Evolutionary conservation across 2,329 filamentous ascomycete genomes (phyloP).

Genomic region (Trichophaea hybrida): DNA sequence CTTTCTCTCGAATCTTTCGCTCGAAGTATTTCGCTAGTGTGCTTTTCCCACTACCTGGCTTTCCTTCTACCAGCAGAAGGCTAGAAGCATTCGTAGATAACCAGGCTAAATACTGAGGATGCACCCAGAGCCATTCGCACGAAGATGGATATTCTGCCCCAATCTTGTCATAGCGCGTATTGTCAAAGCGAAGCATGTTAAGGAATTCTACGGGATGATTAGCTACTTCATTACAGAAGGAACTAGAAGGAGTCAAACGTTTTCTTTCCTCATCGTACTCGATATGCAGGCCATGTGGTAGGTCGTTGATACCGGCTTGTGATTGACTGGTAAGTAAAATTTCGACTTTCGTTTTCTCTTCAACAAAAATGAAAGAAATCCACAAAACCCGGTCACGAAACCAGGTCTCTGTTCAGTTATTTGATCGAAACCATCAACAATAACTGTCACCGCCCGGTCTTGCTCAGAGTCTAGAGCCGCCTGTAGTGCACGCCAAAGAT

Average conservation of each 20-base stretch:
- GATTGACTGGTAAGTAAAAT: background rate
- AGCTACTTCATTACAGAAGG: background rate
- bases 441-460: background rate
- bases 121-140: background rate
- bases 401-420: background rate
- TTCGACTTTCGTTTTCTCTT: background rate
- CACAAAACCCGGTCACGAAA: background rate
- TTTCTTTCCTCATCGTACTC: background rate
- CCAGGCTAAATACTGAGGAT: background rate
- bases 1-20: background rate
- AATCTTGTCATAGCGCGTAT: background rate
- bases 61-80: background rate
- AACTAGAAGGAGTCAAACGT: background rate
- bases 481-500: background rate
- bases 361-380: background rate
- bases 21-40: background rate
- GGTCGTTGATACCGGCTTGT: background rate
- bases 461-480: background rate
- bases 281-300: background rate
- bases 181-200: background rate
- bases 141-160: background rate
- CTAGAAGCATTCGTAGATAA: background rate
- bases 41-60: slow-evolving; percentile 1
- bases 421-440: background rate
- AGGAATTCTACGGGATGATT: background rate